Evolutionary conservation across 768 basidiomycete genomes (phyloP), one percentile per base, ranked within the genome.

Genomic region (Serendipita indica): DNA sequence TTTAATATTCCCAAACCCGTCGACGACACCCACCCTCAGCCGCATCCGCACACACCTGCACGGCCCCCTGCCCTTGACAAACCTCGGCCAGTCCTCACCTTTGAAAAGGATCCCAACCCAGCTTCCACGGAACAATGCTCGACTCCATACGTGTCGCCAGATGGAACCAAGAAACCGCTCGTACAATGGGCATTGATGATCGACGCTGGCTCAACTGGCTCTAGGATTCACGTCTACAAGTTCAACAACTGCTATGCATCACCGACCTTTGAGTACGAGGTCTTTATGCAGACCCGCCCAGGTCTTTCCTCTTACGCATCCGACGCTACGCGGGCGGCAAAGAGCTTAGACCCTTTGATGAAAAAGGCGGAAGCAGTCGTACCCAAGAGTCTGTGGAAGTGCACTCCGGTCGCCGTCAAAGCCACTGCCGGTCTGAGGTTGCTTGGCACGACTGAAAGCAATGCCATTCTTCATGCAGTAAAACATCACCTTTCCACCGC

Each of bases 161-260:
- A 81, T 68, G 70, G 70, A 13, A 64, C 76, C 1, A 65, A 69
- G 57, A 66, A 74, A 52, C 76, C 78, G 0, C 74, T 94, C 60
- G 84, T 94, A 12, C 89, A 91, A 68, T 99, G 88, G 69, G 92
- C 90, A 0, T 79, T 98, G 65, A 96, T 97, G 83, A 88, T 98
- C 72, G 96, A 99, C 69, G 94, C 96, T 0, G 96, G 96, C 22
- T 97, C 93, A 16, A 96, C 92, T 0, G 96, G 94, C 18, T 96
- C 93, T 0, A 81, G 96, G 16, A 92, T 98, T 66, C 96, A 99
- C 76, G 78, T 98, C 32, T 99, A 98, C 83, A 98, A 96, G 68
- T 97, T 98, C 80, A 78, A 94, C 77, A 83, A 91, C 74, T 92
- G 91, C 73, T 74, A 75, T 0, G 69, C 83, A 0, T 79, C 85